A percentile compares a stretch with the other conserved stretches of the same genome.
These are phyloP conservation scores for Talaromyces nanjingensis DNA, from an alignment of 495 filamentous ascomycete species.

Conservation along the genomic window DNA sequence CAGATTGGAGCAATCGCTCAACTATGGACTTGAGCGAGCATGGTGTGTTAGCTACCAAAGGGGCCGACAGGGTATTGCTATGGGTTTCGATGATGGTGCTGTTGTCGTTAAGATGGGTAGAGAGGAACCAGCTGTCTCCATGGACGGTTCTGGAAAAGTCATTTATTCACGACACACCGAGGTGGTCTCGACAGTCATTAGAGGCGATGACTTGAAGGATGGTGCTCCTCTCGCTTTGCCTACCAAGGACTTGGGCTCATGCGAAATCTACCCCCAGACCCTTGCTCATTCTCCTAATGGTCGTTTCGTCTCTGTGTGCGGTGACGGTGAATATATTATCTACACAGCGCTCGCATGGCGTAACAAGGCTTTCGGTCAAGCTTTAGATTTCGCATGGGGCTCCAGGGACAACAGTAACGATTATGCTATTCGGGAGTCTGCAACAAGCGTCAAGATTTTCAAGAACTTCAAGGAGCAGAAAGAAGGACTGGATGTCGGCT, in stretches of 20 bases:
- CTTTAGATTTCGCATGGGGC: slow-evolving; percentile 95
- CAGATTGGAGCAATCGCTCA: slow-evolving; percentile 87
- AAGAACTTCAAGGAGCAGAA: slow-evolving; percentile 95
- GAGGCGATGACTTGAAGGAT: slow-evolving; percentile 81
- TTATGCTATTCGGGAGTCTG: slow-evolving; percentile 90
- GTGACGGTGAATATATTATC: slow-evolving; percentile 97
- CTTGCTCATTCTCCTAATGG: slow-evolving; percentile 95
- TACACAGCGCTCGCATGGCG: slow-evolving; percentile 96
- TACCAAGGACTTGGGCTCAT: slow-evolving; percentile 89
- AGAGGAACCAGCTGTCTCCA: slow-evolving; percentile 94
- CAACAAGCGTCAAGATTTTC: slow-evolving; percentile 91
- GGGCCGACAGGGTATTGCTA: slow-evolving; percentile 85
- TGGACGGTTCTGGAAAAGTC: slow-evolving; percentile 92
- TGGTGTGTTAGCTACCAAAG: slow-evolving; percentile 97
- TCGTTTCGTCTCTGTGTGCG: slow-evolving; percentile 93
- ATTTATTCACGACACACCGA: slow-evolving; percentile 94
- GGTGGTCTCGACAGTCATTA: slow-evolving; percentile 90
- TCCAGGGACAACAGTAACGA: slow-evolving; percentile 98
- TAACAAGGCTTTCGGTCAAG: slow-evolving; percentile 94
- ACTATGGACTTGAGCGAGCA: slow-evolving; percentile 89
- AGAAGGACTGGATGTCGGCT: slow-evolving; percentile 87
- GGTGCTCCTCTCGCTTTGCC: slow-evolving; percentile 77
- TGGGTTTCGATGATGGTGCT: slow-evolving; percentile 96
- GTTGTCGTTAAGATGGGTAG: slow-evolving; percentile 97
- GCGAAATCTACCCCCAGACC: slow-evolving; percentile 94